Evolutionary conservation across 1,139 yeast genomes (phyloP).

Genomic region (Pichia sp.): DNA sequence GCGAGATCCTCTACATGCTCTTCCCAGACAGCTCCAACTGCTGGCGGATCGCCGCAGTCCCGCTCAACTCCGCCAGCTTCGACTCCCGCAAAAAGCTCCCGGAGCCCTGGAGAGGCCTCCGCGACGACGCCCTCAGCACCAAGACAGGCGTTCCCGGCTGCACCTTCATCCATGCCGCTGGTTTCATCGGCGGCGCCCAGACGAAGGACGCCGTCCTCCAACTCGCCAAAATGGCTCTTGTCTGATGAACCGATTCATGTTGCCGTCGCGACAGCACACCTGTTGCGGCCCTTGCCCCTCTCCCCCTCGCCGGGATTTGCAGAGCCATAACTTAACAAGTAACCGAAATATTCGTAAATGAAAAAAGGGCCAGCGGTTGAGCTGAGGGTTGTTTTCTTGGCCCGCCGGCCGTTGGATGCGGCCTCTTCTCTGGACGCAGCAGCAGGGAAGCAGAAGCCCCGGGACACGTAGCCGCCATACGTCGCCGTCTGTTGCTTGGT

Average conservation of each 20-base stretch:
- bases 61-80: constrained; percentile 68
- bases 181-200: constrained; percentile 93
- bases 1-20: constrained; percentile 67
- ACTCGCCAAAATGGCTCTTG: constrained; percentile 13
- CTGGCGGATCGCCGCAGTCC: constrained; percentile 92
- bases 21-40: constrained; percentile 67
- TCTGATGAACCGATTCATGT: background rate
- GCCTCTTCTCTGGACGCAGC: background rate
- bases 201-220: constrained; percentile 71
- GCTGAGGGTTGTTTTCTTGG: background rate
- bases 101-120: constrained; percentile 86
- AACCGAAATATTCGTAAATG: no score
- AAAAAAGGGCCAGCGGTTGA: background rate
- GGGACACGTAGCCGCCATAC: no score
- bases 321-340: background rate
- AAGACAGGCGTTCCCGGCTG: constrained; percentile 78
- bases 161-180: constrained; percentile 91
- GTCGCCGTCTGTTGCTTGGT: no score
- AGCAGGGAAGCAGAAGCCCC: no score
- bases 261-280: background rate
- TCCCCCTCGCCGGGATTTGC: background rate
- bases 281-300: background rate
- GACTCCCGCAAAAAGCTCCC: constrained; percentile 85
- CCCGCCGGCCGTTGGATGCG: background rate
- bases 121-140: constrained; percentile 76